A percentile compares a stretch with the other conserved stretches of the same genome.
Evolutionary conservation across 1,139 yeast species (phyloP).

Genomic region (Petasospora rhodanensis): DNA sequence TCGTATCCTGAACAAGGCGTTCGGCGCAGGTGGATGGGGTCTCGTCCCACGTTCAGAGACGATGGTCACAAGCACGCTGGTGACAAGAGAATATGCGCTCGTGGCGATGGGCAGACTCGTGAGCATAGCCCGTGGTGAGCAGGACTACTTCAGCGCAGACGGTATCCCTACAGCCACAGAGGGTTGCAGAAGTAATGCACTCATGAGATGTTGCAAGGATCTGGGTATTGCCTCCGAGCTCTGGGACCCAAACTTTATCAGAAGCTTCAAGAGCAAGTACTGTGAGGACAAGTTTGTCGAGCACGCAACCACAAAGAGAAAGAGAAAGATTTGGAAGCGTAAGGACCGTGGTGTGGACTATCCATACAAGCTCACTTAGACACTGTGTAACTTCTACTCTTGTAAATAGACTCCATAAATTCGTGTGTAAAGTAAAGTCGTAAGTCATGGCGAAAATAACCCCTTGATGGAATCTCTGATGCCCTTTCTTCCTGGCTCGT

Average conservation of each 20-base stretch:
- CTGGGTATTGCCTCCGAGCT: slow-evolving; percentile 93
- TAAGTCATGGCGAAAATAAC: slow-evolving; percentile 1
- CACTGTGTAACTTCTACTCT: neutral
- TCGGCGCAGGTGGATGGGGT: slow-evolving; percentile 99
- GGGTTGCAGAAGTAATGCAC: slow-evolving; percentile 94
- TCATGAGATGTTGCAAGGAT: slow-evolving; percentile 97
- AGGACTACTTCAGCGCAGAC: slow-evolving; percentile 80
- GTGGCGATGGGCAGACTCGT: slow-evolving; percentile 86
- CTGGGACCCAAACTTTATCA: slow-evolving; percentile 93
- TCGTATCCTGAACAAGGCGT: slow-evolving; percentile 78
- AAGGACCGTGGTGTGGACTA: slow-evolving; percentile 74
- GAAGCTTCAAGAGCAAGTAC: slow-evolving; percentile 65
- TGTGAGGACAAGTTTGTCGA: slow-evolving; percentile 88
- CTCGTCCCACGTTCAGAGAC: slow-evolving; percentile 90
- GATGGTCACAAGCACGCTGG: slow-evolving; percentile 54
- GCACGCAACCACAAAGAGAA: slow-evolving; percentile 73
- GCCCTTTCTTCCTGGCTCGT: neutral
- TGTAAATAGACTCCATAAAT: slow-evolving; percentile 1
- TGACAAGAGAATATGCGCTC: slow-evolving; percentile 88
- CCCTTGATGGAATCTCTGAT: slow-evolving; percentile 7
- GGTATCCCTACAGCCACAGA: slow-evolving; percentile 95
- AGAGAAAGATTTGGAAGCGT: slow-evolving; percentile 89
- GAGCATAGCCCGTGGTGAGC: slow-evolving; percentile 93
- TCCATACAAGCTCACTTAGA: slow-evolving; percentile 53
- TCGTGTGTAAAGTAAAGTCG: neutral